These are phyloP conservation scores for Apiotrichum sp. DNA, from an alignment of 1,284 basidiomycete genomes.

Conservation along the genomic window DNA sequence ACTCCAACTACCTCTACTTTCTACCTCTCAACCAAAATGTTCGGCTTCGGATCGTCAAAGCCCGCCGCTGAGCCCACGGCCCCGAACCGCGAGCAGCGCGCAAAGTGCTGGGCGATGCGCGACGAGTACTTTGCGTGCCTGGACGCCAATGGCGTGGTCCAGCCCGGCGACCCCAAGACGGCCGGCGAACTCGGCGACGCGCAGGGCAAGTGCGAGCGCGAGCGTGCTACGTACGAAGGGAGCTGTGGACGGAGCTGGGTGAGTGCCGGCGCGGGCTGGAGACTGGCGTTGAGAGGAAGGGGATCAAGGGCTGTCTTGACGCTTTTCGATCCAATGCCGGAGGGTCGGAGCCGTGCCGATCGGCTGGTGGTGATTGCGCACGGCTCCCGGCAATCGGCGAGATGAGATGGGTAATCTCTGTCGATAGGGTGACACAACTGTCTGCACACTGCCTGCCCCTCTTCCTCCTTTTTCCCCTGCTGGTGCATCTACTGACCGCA, in stretches of 20 bases:
- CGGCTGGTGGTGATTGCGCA: too few species aligned
- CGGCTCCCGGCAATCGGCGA: too few species aligned
- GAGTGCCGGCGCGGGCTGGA: slow-evolving; percentile 17
- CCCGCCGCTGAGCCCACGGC: slow-evolving; percentile 20
- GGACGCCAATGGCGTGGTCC: slow-evolving; percentile 35
- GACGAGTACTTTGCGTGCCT: slow-evolving; percentile 48
- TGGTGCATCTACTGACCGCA: slow-evolving; percentile 10
- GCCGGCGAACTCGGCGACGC: slow-evolving; percentile 25
- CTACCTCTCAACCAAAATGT: slow-evolving; percentile 22
- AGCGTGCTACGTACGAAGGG: slow-evolving; percentile 38
- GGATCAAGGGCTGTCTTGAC: too few species aligned
- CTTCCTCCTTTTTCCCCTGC: too few species aligned
- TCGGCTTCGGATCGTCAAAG: slow-evolving; percentile 6
- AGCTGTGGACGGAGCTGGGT: slow-evolving; percentile 49
- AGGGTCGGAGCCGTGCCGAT: too few species aligned
- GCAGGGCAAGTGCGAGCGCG: slow-evolving; percentile 30
- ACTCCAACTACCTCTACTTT: too few species aligned
- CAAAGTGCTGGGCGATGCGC: slow-evolving; percentile 45
- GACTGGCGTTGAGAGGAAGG: background rate
- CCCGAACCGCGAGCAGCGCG: slow-evolving; percentile 43
- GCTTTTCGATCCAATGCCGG: too few species aligned
- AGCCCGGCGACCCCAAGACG: slow-evolving; percentile 34
- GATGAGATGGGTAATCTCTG: too few species aligned
- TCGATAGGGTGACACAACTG: too few species aligned
- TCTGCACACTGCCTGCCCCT: too few species aligned